Conservation (phyloP, 768 basidiomycete species). For the Hypholoma fasciculare region DNA sequence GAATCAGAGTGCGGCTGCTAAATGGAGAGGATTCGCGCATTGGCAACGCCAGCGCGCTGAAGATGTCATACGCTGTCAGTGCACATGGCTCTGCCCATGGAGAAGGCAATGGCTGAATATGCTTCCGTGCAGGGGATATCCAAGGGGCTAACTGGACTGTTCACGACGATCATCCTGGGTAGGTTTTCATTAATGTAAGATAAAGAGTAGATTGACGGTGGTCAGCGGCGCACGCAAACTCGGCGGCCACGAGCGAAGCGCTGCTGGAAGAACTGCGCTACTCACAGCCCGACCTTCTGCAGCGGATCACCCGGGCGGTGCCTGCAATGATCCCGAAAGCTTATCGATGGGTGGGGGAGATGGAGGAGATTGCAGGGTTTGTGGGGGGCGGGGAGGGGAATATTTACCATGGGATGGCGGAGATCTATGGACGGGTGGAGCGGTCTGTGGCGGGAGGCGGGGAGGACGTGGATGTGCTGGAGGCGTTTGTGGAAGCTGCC, state of each 20-base stretch:
- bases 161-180: constrained; percentile 59
- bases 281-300: constrained; percentile 46
- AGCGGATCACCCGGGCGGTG: constrained; percentile 36
- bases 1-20: constrained; percentile 45
- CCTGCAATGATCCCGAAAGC: constrained; percentile 61
- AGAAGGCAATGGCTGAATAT: background rate
- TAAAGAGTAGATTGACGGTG: background rate
- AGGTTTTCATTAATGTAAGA: constrained; percentile 14
- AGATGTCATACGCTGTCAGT: constrained; percentile 64
- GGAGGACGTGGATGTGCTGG: constrained; percentile 39
- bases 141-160: constrained; percentile 54
- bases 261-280: constrained; percentile 46
- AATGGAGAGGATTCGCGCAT: constrained; percentile 47
- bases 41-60: constrained; percentile 61
- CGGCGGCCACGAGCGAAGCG: constrained; percentile 61
- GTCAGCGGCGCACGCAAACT: constrained; percentile 54
- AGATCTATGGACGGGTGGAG: constrained; percentile 44
- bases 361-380: constrained; percentile 62
- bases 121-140: constrained; percentile 44
- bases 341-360: constrained; percentile 63
- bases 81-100: background rate
- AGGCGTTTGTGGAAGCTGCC: constrained; percentile 46
- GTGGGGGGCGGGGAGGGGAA: constrained; percentile 45
- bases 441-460: constrained; percentile 33
- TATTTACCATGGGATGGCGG: constrained; percentile 48